Conservation (phyloP, 208 protist genomes). For the Herpetomonas samuelpessoai region DNA sequence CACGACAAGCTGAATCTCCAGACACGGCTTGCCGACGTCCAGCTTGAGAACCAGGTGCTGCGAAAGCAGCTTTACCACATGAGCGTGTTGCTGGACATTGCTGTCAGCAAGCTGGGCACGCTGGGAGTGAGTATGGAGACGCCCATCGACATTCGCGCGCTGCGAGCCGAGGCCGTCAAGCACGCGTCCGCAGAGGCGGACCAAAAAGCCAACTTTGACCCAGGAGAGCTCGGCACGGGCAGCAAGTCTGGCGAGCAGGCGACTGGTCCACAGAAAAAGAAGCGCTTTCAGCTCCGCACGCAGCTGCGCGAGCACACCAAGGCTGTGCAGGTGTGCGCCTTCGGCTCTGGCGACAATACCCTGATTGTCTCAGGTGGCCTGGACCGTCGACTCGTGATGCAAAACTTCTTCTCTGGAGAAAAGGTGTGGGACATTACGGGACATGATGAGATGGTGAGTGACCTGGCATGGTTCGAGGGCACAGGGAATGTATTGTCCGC, state of each 20-base stretch:
- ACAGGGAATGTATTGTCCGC: slow-evolving; percentile 73
- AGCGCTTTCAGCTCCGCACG: slow-evolving; percentile 62
- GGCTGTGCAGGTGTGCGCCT: slow-evolving; percentile 76
- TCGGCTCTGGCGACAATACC: slow-evolving; percentile 56
- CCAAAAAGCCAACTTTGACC: slow-evolving; percentile 10
- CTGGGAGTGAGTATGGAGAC: slow-evolving; percentile 74
- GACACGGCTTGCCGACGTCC: slow-evolving; percentile 60
- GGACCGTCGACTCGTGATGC: slow-evolving; percentile 74
- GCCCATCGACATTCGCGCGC: slow-evolving; percentile 68
- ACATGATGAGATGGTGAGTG: slow-evolving; percentile 75
- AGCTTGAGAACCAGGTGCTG: slow-evolving; percentile 78
- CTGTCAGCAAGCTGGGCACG: slow-evolving; percentile 76
- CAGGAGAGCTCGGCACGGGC: neutral
- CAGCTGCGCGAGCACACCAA: slow-evolving; percentile 80
- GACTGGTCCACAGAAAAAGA: slow-evolving; percentile 5
- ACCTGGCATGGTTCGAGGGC: slow-evolving; percentile 78
- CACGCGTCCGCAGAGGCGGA: slow-evolving; percentile 23
- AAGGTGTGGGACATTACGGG: slow-evolving; percentile 58
- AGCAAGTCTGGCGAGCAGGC: slow-evolving; percentile 5
- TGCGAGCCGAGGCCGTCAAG: slow-evolving; percentile 56
- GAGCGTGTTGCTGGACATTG: slow-evolving; percentile 76
- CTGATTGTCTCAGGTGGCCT: slow-evolving; percentile 74
- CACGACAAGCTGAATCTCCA: slow-evolving; percentile 76
- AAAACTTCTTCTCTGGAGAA: slow-evolving; percentile 74
- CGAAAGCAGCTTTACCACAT: slow-evolving; percentile 79